Evolutionary conservation across 176 grass and related monocot species (phyloP).

Genomic region (Ananas comosus): DNA sequence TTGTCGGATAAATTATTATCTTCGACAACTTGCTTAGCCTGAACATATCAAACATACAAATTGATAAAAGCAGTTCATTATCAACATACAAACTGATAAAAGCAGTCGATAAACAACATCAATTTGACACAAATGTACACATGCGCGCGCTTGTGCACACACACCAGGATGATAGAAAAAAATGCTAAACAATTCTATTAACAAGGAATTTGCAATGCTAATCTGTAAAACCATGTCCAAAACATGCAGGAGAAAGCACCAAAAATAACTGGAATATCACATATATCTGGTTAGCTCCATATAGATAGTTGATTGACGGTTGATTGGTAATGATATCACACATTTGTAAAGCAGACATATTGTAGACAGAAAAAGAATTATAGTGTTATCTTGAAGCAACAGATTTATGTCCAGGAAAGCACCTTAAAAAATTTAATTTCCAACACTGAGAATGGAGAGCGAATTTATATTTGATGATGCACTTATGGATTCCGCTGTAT

Average conservation of each 20-base stretch:
- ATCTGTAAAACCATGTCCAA: neutral
- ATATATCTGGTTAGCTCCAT: neutral
- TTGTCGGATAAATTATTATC: slow-evolving; percentile 90
- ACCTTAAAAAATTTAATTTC: neutral
- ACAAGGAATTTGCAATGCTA: neutral
- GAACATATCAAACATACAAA: slow-evolving; percentile 26
- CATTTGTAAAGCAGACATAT: neutral
- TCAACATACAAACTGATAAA: neutral
- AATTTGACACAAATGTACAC: too few relatives aligned
- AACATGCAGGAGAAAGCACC: too few relatives aligned
- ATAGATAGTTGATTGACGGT: neutral
- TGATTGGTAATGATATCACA: neutral
- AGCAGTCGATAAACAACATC: neutral
- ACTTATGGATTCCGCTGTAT: neutral
- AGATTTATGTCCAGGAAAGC: neutral
- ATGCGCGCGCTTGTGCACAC: too few relatives aligned
- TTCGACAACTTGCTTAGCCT: slow-evolving; percentile 90
- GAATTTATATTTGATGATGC: neutral
- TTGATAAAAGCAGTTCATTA: neutral
- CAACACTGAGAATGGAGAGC: neutral
- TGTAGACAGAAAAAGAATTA: neutral
- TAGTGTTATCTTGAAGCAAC: neutral
- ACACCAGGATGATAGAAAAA: too few relatives aligned
- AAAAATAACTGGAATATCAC: neutral
- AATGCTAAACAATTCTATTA: too few relatives aligned